Base-by-base conservation (phyloP, 305 asterid species). In the Fraxinus platypoda region DNA sequence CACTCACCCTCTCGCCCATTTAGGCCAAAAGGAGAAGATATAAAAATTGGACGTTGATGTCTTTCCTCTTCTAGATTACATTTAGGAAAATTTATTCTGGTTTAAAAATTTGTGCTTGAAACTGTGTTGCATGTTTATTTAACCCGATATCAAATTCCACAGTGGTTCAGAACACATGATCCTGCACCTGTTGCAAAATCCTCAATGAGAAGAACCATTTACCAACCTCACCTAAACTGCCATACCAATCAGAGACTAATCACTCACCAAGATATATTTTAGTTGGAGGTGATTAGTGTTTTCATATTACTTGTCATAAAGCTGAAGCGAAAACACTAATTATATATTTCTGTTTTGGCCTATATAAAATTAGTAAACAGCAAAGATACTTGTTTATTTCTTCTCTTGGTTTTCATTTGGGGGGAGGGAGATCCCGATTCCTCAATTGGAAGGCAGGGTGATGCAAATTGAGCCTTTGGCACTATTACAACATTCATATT, bases 391-490 rank as follows among this genome's bases (percentile, higher is more conserved):
- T 70, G 41, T 30, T 28, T 30, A 19, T 68, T 30, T 28, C 23
- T 30, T 30, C 8, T 57, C 9, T 21, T 5, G 77, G 77, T 30
- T 4, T n/a, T 54, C 31, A 52, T 19, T 54, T 6, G 66, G 26
- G 5, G 66, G 25, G 62, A 49, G 62, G 64, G 25, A 33, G 21
- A 26, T 30, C 21, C 5, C 21, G 75, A 30, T 19, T 38, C 31
- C 57, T 79, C 62, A 21, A 59, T 57, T 25, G 33, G n/a, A 46
- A 37, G 9, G 70, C 41, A 21, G 38, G 26, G 28, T 57, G 68
- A 57, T 57, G 26, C 68, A 57, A 33, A 82, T 79, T 37, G 46
- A 57, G 81, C 64, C 41, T 85, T 78, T 72, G 30, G 38, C 74
- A 75, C 74, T 34, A 74, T 34, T 75, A 64, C 76, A 33, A 74